Evolutionary conservation across 139 green algal species (phyloP).

Genomic region (Astrephomene gubernaculifera): DNA sequence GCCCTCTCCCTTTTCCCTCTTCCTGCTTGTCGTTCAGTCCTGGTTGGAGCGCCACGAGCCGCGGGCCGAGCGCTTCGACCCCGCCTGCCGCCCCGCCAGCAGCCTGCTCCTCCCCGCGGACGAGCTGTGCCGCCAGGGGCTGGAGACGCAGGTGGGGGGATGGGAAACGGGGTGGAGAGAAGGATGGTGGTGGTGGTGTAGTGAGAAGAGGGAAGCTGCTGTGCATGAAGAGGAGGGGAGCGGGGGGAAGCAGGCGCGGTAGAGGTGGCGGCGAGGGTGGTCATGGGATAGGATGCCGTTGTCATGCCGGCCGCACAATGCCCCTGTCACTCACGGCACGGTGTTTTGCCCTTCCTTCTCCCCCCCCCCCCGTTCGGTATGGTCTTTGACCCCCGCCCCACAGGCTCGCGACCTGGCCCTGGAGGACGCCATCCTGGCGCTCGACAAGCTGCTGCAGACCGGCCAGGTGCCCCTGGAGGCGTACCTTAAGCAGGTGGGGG

Average conservation of each 20-base stretch:
- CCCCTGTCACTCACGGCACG: too few species aligned
- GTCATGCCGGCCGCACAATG: too few species aligned
- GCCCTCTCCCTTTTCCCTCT: too few species aligned
- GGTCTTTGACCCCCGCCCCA: not conserved
- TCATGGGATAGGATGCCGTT: too few species aligned
- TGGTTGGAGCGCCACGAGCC: slow-evolving; percentile 83
- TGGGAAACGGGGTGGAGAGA: too few species aligned
- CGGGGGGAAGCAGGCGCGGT: not conserved
- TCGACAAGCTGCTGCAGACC: slow-evolving; percentile 80
- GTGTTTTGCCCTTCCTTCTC: too few species aligned
- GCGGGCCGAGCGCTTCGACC: slow-evolving; percentile 7
- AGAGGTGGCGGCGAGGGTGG: too few species aligned
- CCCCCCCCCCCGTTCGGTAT: too few species aligned
- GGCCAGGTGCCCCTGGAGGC: slow-evolving; percentile 68
- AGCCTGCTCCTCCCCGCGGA: slow-evolving; percentile 74
- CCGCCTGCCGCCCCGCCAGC: slow-evolving; percentile 36
- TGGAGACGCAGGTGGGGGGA: slow-evolving; percentile 69
- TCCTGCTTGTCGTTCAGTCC: not conserved
- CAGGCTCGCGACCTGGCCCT: slow-evolving; percentile 87
- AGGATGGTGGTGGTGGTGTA: too few species aligned
- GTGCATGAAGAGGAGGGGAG: not conserved
- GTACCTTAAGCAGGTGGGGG: slow-evolving; percentile 83
- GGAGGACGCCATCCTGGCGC: slow-evolving; percentile 86
- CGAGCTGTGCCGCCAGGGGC: slow-evolving; percentile 74
- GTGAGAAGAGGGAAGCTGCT: not conserved